Evolutionary conservation across 257 asterid species (phyloP), one percentile per base, ranked within the genome.

Genomic region (Ligustrum vulgare): DNA sequence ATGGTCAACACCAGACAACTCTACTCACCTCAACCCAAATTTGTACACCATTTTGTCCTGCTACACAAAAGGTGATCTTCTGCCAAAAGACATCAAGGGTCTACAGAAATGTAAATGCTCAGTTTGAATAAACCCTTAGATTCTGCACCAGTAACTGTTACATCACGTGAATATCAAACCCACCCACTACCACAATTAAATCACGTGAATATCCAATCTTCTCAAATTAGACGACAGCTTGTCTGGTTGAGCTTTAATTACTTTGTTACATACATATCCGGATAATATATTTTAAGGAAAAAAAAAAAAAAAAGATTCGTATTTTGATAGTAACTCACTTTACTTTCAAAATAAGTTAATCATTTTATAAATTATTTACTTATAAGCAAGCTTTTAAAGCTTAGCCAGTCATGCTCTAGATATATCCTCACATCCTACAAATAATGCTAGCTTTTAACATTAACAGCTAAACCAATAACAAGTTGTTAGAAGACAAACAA

Each of bases 121-220:
- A 82, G 56, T 78, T 75, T 47, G 77, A 82, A 54, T 72, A 72
- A 39, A 79, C 81, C 79, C 83, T 68, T 83, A 79, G 78, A 78
- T 70, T 86, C 88, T 82, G 86, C 88, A 83, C 74, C 84, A 83
- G 76, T 80, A 74, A 70, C 84, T 81, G 31, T 47, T 81, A 77
- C 75, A 83, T 60, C 28, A 80, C 23, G 77, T 83, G 18, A 67
- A 71, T 71, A 79, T 69, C 71, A 74, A 83, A 83, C 86, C 86
- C 86, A 81, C 87, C 86, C 84, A 70, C 84, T 81, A 35, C 31
- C 31, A 28, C 31, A 0, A 28, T 47, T 81, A 77, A 77, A 83
- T 60, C 28, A 80, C 23, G 75, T 83, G 18, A 67, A 71, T 71
- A 79, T 69, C 71, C 77, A 70, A 79, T 77, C 41, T 56, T 79